These are phyloP conservation scores for Tothia fuscella DNA, from an alignment of 2,329 filamentous ascomycete genomes.

Conservation along the genomic window DNA sequence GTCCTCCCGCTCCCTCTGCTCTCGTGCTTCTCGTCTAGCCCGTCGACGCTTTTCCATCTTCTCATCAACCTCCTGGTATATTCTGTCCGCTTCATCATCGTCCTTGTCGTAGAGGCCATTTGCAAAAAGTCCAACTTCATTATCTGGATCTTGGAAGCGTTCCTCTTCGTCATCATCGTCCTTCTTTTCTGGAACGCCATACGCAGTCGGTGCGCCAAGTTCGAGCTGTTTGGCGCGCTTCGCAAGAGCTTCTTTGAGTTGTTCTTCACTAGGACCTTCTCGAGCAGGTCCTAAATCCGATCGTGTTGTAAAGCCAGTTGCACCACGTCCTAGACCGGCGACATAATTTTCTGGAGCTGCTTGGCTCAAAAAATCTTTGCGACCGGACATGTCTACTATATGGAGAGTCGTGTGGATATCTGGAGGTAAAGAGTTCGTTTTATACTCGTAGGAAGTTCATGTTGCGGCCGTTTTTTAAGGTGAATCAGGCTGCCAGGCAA, in stretches of 20 bases:
- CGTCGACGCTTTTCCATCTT: conserved; percentile 88
- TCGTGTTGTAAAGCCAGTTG: conserved; percentile 93
- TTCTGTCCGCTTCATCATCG: conserved; percentile 92
- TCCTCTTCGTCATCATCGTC: conserved; percentile 64
- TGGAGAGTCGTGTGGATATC: too few relatives aligned
- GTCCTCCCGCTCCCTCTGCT: conserved; percentile 80
- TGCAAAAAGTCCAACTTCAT: conserved; percentile 90
- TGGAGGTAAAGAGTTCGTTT: too few relatives aligned
- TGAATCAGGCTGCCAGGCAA: too few relatives aligned
- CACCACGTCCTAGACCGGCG: conserved; percentile 91
- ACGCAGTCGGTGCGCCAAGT: conserved; percentile 57
- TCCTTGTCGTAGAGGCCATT: conserved; percentile 94
- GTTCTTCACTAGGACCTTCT: conserved; percentile 91
- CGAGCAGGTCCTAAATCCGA: conserved; percentile 91
- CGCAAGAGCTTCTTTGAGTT: conserved; percentile 94
- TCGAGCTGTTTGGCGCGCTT: conserved; percentile 81
- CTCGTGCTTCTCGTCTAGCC: conserved; percentile 85
- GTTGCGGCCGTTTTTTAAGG: too few relatives aligned
- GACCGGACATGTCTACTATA: conserved; percentile 53
- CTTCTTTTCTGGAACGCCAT: conserved; percentile 57
- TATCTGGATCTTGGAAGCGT: conserved; percentile 91
- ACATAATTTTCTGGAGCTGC: conserved; percentile 57
- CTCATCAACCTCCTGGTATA: conserved; percentile 92
- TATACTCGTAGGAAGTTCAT: too few relatives aligned
- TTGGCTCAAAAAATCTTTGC: conserved; percentile 81